Evolutionary conservation across 2,329 filamentous ascomycete species (phyloP), one percentile per base, ranked within the genome.

Genomic region (Drechslerella dactyloides): DNA sequence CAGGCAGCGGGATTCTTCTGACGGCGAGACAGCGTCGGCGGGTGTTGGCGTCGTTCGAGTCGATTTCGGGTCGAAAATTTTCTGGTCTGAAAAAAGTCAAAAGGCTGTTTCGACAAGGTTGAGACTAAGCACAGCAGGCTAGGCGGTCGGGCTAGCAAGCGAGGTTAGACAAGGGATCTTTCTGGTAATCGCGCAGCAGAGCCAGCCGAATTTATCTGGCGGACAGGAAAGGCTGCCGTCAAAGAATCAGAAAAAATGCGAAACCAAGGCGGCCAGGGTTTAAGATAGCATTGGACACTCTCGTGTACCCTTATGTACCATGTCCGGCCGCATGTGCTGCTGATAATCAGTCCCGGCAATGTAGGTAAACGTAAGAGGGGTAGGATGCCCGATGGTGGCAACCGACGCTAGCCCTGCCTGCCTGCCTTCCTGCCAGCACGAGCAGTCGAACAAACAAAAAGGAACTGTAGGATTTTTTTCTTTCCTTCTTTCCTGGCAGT

Each of bases 381-480:
- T 70, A 70, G 51, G 46, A 63, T 48, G 66, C 66, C 17, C n/a
- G 57, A 69, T 58, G 65, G 66, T 70, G 66, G 66, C 66, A 70
- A 70, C 59, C 62, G 54, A 70, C 66, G 59, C 66, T 64, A 70
- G 55, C 58, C 66, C 66, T 70, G n/a, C n/a, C n/a, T n/a, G n/a
- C n/a, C n/a, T n/a, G n/a, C n/a, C n/a, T n/a, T n/a, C n/a, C n/a
- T n/a, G 66, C 66, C 58, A 52, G 27, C 27, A 33, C 27, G 27
- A 33, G 8, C 27, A 4, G 3, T 33, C 27, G 27, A 27, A 54
- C 64, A 42, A 62, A 37, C 54, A 37, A 59, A 70, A 54, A 33
- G 58, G 40, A 30, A 51, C 33, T 59, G 19, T 46, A 59, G 7
- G 58, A 48, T 52, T 48, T 23, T 62, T 17, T 69, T 55, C 57